Percentiles rank a stretch among this genome's conserved stretches.
Evolutionary conservation across 345 rosid species (phyloP).

Genomic region (Acer campestre): DNA sequence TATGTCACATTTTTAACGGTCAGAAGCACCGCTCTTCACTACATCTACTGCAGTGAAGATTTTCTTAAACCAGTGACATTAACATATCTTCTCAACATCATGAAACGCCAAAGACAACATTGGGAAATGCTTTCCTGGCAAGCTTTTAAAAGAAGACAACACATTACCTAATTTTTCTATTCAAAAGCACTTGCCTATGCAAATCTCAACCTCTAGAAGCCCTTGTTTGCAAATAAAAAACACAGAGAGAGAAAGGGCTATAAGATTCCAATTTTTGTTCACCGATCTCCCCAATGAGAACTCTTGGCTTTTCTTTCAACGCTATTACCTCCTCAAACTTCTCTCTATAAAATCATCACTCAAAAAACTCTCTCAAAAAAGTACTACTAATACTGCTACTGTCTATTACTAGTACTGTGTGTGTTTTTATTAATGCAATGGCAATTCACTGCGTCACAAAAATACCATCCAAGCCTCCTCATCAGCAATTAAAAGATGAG

Average conservation of each 20-base stretch:
- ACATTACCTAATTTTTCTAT: conserved; percentile 28
- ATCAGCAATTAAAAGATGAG: conserved; percentile 27
- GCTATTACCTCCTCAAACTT: conserved; percentile 20
- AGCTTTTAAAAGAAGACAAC: background rate
- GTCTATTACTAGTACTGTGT: too few relatives aligned
- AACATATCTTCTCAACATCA: too few relatives aligned
- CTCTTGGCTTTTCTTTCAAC: conserved; percentile 60
- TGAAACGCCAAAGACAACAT: too few relatives aligned
- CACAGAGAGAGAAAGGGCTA: conserved; percentile 27
- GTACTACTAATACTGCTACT: too few relatives aligned
- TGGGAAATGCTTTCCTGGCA: too few relatives aligned
- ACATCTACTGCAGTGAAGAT: too few relatives aligned
- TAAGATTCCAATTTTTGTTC: conserved; percentile 58
- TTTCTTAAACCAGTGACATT: too few relatives aligned
- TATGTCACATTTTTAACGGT: too few relatives aligned
- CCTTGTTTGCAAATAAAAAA: conserved; percentile 28
- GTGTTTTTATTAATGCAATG: conserved; percentile 36
- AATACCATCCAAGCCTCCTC: conserved; percentile 28
- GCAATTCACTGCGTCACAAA: conserved; percentile 40
- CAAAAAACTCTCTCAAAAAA: background rate
- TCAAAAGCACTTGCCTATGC: conserved; percentile 18
- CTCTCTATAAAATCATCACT: conserved; percentile 3
- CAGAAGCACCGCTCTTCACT: too few relatives aligned
- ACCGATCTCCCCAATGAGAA: conserved; percentile 46
- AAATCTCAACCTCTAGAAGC: conserved; percentile 16